These are phyloP conservation scores for Ophiostoma ulmi DNA, from an alignment of 2,329 filamentous ascomycete genomes.

Conservation along the genomic window DNA sequence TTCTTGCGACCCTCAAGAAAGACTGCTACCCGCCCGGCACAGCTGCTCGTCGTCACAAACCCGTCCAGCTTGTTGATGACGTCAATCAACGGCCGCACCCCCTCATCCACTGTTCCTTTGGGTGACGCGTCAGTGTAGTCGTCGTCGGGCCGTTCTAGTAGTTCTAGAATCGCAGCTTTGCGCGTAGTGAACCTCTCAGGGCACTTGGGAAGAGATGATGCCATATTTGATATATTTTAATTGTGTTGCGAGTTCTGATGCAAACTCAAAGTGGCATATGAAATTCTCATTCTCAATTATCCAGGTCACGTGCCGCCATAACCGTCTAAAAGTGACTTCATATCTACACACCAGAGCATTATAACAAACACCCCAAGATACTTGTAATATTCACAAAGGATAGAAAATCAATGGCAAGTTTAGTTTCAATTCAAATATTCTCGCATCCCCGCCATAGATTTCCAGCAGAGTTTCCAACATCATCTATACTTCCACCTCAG, in stretches of 20 bases:
- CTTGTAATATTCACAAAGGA: neutral
- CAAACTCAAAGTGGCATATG: neutral
- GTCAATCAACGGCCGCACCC: constrained; percentile 69
- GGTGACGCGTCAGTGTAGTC: constrained; percentile 81
- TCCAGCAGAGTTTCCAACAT: too few species aligned
- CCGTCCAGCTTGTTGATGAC: constrained; percentile 71
- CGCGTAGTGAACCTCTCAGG: constrained; percentile 36
- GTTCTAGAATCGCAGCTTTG: constrained; percentile 67
- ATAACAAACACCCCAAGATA: neutral
- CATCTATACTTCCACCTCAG: neutral
- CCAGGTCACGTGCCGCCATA: neutral
- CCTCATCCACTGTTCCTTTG: constrained; percentile 79
- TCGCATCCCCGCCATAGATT: too few species aligned
- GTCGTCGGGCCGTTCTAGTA: constrained; percentile 61
- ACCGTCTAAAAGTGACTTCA: neutral
- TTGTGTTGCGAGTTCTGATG: neutral
- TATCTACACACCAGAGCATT: neutral
- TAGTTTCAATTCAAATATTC: too few species aligned
- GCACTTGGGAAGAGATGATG: constrained; percentile 23
- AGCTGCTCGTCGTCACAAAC: constrained; percentile 88
- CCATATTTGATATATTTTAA: neutral
- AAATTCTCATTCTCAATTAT: neutral
- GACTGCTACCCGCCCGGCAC: constrained; percentile 78
- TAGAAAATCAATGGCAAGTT: neutral
- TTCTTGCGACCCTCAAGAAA: constrained; percentile 72